phyloP scores from a whole-genome alignment of 2,329 filamentous ascomycete genomes.

The Paramyrothecium sp. region DNA sequence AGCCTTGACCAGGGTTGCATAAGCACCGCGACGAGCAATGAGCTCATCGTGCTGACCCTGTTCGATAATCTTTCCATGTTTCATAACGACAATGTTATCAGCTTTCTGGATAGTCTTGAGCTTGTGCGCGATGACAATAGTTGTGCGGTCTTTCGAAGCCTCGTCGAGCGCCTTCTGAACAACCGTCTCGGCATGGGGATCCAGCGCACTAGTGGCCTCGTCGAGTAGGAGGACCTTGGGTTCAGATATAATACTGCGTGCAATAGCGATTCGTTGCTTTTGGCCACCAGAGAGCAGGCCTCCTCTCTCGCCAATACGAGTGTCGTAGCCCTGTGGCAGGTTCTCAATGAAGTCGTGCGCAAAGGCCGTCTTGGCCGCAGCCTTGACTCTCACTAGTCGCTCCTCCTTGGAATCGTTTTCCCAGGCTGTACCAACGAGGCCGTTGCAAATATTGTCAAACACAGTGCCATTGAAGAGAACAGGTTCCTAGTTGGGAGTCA shows the following conservation, averaged over 20 bases:
- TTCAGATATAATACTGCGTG: constrained; percentile 35
- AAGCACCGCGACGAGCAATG: background rate
- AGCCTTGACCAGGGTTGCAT: background rate
- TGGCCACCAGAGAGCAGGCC: constrained; percentile 64
- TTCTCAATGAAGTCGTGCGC: constrained; percentile 46
- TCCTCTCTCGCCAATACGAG: constrained; percentile 59
- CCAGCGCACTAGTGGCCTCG: constrained; percentile 60
- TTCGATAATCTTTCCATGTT: constrained; percentile 53
- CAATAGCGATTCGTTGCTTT: constrained; percentile 61
- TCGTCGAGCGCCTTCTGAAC: constrained; percentile 53
- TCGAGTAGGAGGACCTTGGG: constrained; percentile 60
- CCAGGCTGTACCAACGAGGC: constrained; percentile 38
- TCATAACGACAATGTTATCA: constrained; percentile 60
- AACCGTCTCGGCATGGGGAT: constrained; percentile 37
- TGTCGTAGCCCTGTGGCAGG: constrained; percentile 45
- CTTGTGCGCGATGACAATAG: constrained; percentile 61
- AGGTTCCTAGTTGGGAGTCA: constrained; percentile 27
- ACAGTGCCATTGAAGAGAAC: constrained; percentile 38
- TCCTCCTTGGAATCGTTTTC: constrained; percentile 32
- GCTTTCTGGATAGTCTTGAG: constrained; percentile 56
- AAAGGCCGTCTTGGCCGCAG: constrained; percentile 44
- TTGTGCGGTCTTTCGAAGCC: constrained; percentile 55
- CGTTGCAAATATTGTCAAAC: constrained; percentile 49
- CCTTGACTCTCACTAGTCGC: constrained; percentile 36
- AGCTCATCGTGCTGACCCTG: constrained; percentile 58